Base-by-base conservation (phyloP, 306 rosid species). In the Gillenia trifoliata region DNA sequence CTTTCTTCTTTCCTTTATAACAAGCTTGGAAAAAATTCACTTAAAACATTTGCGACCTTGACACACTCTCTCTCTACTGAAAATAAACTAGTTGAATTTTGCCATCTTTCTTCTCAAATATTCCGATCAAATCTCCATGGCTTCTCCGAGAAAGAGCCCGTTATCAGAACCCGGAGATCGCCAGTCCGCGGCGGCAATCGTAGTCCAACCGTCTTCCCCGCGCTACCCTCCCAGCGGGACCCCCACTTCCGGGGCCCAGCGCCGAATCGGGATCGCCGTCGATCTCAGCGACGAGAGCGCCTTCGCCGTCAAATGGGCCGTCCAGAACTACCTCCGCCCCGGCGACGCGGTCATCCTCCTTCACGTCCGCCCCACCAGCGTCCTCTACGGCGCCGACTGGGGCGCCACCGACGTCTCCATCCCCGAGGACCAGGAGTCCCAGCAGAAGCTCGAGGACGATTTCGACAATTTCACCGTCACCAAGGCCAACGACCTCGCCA, bases 361-460 rank as follows among this genome's bases (percentile, higher is more conserved):
- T 79, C 97, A 92, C 66, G 97, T 92, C 33, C 88, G 97, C 83
- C 86, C 95, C 19, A 89, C 97, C 8, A 72, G 83, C 49, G 90
- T 92, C 29, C 93, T 92, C 56, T 92, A 88, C 75, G 97, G 97
- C 26, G 97, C 97, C 10, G 97, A 92, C 28, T 92, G 97, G 97
- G 97, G 97, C 60, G 72, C 97, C 74, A 82, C 85, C 57, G 94
- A 87, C 71, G 80, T 85, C 65, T 81, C 93, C 66, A 72, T 89
- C 72, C 81, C 80, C 3, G 88, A 73, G 11, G 90, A 78, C 12
- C 82, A 72, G 22, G 87, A 75, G 74, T 77, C 87, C 36, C 82
- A 84, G 77, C 86, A 56, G 41, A 91, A 86, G 71, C 74, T 86
- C 20, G 95, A 87, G 80, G 84, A 81, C 61, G 89, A 89, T 15